Percentiles rank a stretch among this genome's conserved stretches.
These are phyloP conservation scores for Trametes cinnabarina DNA, from an alignment of 768 basidiomycete genomes.

Conservation along the genomic window DNA sequence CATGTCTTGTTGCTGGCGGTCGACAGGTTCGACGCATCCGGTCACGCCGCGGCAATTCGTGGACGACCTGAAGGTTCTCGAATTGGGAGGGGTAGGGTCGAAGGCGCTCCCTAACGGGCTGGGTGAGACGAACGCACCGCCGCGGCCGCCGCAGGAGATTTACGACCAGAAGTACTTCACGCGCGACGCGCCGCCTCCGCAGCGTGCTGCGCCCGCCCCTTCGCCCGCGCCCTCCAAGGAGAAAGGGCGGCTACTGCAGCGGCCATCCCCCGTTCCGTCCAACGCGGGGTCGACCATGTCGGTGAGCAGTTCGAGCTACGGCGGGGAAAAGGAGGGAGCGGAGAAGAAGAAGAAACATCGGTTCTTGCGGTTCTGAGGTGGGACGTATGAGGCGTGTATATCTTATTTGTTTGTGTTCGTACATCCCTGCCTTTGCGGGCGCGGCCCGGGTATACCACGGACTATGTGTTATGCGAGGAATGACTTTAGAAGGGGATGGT, in stretches of 20 bases:
- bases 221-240: constrained; percentile 32
- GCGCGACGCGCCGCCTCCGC: constrained; percentile 57
- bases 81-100: constrained; percentile 84
- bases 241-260: constrained; percentile 23
- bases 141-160: constrained; percentile 64
- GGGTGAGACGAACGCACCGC: constrained; percentile 42
- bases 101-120: constrained; percentile 68
- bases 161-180: constrained; percentile 81
- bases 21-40: constrained; percentile 83
- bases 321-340: constrained; percentile 34
- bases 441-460: constrained; percentile 12
- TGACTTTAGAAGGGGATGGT: not conserved
- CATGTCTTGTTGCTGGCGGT: not conserved
- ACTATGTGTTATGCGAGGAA: not conserved
- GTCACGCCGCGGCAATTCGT: constrained; percentile 81
- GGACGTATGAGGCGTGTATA: constrained; percentile 6
- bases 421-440: not conserved
- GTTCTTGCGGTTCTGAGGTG: constrained; percentile 57
- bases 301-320: constrained; percentile 19
- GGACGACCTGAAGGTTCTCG: constrained; percentile 84
- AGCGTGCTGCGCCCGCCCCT: constrained; percentile 37
- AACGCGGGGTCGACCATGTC: constrained; percentile 47
- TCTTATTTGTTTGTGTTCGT: constrained; percentile 12
- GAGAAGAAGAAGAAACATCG: constrained; percentile 80
- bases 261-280: constrained; percentile 47